Conservation (phyloP, 345 rosid genomes). For the Salix arbutifolia region DNA sequence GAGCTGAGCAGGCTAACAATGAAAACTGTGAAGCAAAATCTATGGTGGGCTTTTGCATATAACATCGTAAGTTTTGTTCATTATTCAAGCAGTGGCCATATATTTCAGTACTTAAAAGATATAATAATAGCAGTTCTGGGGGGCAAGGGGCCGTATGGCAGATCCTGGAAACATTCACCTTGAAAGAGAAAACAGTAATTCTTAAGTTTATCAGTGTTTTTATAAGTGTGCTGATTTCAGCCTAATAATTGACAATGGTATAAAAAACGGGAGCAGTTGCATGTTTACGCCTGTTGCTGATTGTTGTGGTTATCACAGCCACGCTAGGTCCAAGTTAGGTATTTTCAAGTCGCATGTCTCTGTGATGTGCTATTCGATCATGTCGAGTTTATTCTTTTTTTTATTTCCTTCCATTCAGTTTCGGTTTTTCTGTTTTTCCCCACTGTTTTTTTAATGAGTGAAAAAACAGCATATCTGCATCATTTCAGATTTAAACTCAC, state of each 20-base stretch:
- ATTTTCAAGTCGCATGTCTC: not conserved
- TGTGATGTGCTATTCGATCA: not conserved
- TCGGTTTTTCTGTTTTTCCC: no score
- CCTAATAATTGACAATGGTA: no score
- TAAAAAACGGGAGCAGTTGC: no score
- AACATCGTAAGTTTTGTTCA: constrained; percentile 64
- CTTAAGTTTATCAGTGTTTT: no score
- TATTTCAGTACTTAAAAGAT: not conserved
- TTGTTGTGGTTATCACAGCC: not conserved
- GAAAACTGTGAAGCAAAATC: constrained; percentile 96
- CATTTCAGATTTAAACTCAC: not conserved
- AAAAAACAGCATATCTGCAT: not conserved
- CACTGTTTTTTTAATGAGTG: no score
- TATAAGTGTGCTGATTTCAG: no score
- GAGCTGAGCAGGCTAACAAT: constrained; percentile 90
- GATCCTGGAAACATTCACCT: not conserved
- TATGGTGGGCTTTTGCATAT: constrained; percentile 99
- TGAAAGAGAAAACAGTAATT: not conserved
- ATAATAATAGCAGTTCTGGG: no score
- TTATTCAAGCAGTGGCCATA: not conserved
- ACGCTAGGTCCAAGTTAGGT: not conserved
- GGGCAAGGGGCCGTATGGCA: not conserved
- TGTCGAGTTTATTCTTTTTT: not conserved
- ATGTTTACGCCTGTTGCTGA: no score
- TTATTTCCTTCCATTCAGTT: not conserved